Evolutionary conservation across 1,139 yeast genomes (phyloP).

Genomic region (Arxiozyma slooffiae): DNA sequence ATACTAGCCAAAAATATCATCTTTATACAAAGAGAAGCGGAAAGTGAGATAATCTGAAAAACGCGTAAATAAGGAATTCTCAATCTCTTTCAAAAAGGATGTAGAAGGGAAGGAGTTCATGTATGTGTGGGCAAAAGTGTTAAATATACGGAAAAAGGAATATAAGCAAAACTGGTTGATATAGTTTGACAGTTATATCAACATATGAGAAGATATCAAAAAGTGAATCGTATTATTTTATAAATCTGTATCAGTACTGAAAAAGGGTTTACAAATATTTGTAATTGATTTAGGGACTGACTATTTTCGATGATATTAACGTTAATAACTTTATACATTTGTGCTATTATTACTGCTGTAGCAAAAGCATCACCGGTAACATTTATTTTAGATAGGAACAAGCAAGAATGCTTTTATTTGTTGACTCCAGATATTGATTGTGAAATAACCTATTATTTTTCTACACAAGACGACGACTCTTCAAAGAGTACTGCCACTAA

Average conservation of each 20-base stretch:
- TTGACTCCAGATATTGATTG: slow-evolving; percentile 57
- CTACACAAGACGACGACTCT: slow-evolving; percentile 80
- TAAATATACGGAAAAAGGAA: not conserved
- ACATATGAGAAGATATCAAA: not conserved
- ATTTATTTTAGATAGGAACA: slow-evolving; percentile 69
- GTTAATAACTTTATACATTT: too few species aligned
- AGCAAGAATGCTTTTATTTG: slow-evolving; percentile 66
- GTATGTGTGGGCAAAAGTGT: not conserved
- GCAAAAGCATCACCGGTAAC: slow-evolving; percentile 49
- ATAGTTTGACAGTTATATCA: not conserved
- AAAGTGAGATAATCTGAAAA: not conserved
- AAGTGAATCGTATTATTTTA: not conserved
- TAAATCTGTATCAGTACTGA: not conserved
- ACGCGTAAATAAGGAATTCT: not conserved
- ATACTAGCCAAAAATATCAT: too few species aligned
- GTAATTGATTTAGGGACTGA: not conserved
- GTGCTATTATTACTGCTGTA: not conserved
- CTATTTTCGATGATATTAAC: not conserved
- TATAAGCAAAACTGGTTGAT: not conserved
- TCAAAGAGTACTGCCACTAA: slow-evolving; percentile 7
- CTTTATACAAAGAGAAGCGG: not conserved
- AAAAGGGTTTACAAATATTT: not conserved
- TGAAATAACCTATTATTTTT: slow-evolving; percentile 71
- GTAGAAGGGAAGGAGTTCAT: not conserved
- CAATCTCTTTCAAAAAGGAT: not conserved